phyloP scores from a whole-genome alignment of 768 basidiomycete species.

The Tricholoma sp. region DNA sequence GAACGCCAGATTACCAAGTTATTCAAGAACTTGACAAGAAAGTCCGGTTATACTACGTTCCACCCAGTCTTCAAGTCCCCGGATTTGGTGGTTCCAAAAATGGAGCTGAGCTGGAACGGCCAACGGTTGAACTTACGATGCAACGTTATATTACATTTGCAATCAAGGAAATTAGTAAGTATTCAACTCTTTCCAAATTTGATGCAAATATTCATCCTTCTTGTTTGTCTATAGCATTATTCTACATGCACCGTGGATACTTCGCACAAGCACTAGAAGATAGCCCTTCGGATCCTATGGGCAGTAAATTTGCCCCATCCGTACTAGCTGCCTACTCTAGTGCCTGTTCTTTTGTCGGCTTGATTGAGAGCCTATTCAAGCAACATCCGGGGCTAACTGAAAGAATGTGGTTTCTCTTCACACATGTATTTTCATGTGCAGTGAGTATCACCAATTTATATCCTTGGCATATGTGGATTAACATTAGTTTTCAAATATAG shows the following conservation, averaged over 20 bases:
- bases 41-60: conserved; percentile 58
- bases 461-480: not conserved
- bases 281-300: conserved; percentile 57
- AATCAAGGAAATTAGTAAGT: conserved; percentile 63
- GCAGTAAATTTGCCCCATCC: conserved; percentile 63
- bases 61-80: conserved; percentile 58
- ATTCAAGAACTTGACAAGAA: conserved; percentile 65
- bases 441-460: conserved; percentile 30
- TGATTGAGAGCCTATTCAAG: conserved; percentile 59
- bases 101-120: conserved; percentile 35
- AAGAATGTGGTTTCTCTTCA: conserved; percentile 70
- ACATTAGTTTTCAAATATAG: conserved; percentile 25
- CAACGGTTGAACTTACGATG: conserved; percentile 56
- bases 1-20: conserved; percentile 53
- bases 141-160: conserved; percentile 64
- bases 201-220: not conserved
- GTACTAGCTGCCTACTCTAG: conserved; percentile 68
- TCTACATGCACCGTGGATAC: conserved; percentile 74
- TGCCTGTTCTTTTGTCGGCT: conserved; percentile 62
- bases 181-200: not conserved
- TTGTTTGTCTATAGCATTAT: conserved; percentile 39
- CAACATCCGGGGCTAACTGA: conserved; percentile 64
- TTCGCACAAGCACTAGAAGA: conserved; percentile 69
- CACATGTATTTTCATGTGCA: conserved; percentile 68
- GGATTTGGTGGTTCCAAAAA: conserved; percentile 53